Evolutionary conservation across 2,329 filamentous ascomycete genomes (phyloP), one percentile per base, ranked within the genome.

Genomic region (Paradendryphiella salina): DNA sequence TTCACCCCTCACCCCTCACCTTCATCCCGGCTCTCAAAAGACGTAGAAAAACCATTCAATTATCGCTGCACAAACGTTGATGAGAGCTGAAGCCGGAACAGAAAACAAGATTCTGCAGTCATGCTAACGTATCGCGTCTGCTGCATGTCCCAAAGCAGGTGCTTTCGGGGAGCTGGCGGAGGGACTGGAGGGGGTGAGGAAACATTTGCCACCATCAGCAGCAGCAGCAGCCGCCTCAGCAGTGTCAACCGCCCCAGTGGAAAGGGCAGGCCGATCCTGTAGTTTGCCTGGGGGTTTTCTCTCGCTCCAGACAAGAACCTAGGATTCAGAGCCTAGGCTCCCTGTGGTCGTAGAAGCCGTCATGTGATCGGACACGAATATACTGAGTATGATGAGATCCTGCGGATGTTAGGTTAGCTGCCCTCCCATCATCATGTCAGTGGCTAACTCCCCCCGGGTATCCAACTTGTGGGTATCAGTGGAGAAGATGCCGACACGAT

Each of bases 301-400:
- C 6, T 23, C 6, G 2, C 4, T 5, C 4, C 21, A 23, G 6
- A 15, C 29, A n/a, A 8, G n/a, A 33, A 38, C 26, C 46, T 35
- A 36, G 39, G n/a, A 4, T 17, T 38, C 46, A 36, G 49, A 32
- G 29, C 15, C 33, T 44, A n/a, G 34, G 42, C 44, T 9, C 3
- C 23, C 8, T 26, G 9, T 26, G 23, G 48, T 36, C 34, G 44
- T 39, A n/a, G 39, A 42, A 43, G 39, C 44, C 31, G 39, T 35
- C 37, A 36, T n/a, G 3, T 57, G 35, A 52, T 53, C 40, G 46
- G 50, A 32, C 38, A 55, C 50, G 48, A 53, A 45, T 34, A 59
- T 15, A 20, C 15, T 10, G 51, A 46, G 54, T 54, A 54, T 57
- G 51, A 57, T 55, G 41, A 63, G 53, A 58, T 60, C 38, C 46